Evolutionary conservation across 2,329 filamentous ascomycete genomes (phyloP).

Genomic region (Emergomyces africanus): DNA sequence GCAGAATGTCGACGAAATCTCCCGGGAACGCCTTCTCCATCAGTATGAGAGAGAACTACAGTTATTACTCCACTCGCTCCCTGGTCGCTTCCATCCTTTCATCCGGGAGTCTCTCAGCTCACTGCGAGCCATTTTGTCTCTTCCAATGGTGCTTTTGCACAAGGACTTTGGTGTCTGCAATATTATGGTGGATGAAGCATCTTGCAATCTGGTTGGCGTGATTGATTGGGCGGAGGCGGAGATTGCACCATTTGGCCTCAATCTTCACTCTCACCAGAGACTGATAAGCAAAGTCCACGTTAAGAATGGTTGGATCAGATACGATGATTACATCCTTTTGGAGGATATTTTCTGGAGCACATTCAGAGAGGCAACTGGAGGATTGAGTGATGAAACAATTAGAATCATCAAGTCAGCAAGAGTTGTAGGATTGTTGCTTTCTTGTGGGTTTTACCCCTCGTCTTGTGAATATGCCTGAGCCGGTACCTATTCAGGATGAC

Average conservation of each 20-base stretch:
- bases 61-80: not conserved
- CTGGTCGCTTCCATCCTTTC: constrained; percentile 5
- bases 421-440: constrained; percentile 10
- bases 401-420: not conserved
- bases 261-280: constrained; percentile 24
- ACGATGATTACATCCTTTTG: constrained; percentile 10
- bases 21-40: not conserved
- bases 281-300: constrained; percentile 27
- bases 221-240: constrained; percentile 33
- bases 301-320: constrained; percentile 21
- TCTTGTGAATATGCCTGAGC: constrained; percentile 23
- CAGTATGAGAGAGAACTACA: not conserved
- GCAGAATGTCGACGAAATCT: not conserved
- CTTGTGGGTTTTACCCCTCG: constrained; percentile 31
- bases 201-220: constrained; percentile 28
- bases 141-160: constrained; percentile 31
- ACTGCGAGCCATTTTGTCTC: constrained; percentile 22
- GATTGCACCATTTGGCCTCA: constrained; percentile 29
- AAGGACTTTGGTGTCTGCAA: constrained; percentile 28
- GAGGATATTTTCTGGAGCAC: not conserved
- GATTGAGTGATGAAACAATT: not conserved
- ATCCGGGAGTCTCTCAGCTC: constrained; percentile 14
- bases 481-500: constrained; percentile 26
- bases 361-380: not conserved
- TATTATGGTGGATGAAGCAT: constrained; percentile 26